A percentile compares a stretch with the other conserved stretches of the same genome.
Evolutionary conservation across 2,329 filamentous ascomycete genomes (phyloP).

Genomic region (Coniochaeta prunicola): DNA sequence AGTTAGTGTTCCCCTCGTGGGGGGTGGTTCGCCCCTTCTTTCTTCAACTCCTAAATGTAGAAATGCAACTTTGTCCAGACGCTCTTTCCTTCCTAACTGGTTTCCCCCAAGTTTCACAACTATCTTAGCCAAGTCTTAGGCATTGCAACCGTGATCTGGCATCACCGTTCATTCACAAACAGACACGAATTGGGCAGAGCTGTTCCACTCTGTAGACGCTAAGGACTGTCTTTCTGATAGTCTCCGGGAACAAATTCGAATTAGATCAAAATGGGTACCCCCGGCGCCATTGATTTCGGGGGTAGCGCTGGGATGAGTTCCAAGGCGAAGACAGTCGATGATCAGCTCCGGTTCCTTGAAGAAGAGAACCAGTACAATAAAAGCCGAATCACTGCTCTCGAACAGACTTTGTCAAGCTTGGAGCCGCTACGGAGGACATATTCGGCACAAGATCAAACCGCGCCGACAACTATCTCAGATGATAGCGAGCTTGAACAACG

Average conservation of each 20-base stretch:
- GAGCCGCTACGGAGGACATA: not conserved
- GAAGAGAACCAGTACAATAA: not conserved
- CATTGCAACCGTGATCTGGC: not conserved
- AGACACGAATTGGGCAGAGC: not conserved
- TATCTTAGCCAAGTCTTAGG: too few relatives aligned
- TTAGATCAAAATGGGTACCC: not conserved
- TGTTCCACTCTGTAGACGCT: too few relatives aligned
- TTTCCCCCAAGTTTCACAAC: not conserved
- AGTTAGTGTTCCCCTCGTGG: not conserved
- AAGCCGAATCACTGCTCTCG: not conserved
- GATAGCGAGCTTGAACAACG: not conserved
- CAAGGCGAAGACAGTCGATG: not conserved
- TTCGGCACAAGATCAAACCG: not conserved
- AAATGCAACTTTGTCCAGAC: not conserved
- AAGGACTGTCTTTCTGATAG: too few relatives aligned
- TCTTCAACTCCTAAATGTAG: not conserved
- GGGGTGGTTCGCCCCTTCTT: not conserved
- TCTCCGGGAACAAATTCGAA: too few relatives aligned
- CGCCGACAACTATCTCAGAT: not conserved
- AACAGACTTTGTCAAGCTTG: not conserved
- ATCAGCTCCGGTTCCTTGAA: not conserved
- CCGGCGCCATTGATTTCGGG: not conserved
- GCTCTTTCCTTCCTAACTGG: not conserved
- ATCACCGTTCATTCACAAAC: not conserved
- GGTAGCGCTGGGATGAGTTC: not conserved